Percentiles rank a stretch among this genome's conserved stretches.
These are phyloP conservation scores for Nothophaeocryptopus gaeumannii DNA, from an alignment of 2,329 filamentous ascomycete species.

Conservation along the genomic window DNA sequence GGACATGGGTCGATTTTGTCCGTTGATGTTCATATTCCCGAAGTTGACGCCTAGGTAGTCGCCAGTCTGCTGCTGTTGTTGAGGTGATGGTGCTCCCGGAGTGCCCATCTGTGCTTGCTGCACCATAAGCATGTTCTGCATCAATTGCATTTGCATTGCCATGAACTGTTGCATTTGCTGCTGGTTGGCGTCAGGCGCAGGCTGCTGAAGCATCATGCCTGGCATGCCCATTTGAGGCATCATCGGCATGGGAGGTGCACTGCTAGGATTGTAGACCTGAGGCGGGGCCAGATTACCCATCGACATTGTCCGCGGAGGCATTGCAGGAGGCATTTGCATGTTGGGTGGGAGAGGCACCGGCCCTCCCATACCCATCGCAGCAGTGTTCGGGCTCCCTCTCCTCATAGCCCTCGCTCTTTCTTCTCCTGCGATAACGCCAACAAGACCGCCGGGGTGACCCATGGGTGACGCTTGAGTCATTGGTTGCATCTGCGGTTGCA, in stretches of 20 bases:
- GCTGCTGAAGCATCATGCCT: constrained; percentile 25
- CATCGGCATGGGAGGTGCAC: constrained; percentile 25
- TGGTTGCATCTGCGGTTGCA: constrained; percentile 20
- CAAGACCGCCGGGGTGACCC: constrained; percentile 70
- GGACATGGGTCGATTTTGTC: constrained; percentile 41
- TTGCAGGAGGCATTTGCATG: constrained; percentile 28
- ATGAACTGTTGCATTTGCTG: constrained; percentile 39
- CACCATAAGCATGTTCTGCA: constrained; percentile 41
- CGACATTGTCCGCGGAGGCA: constrained; percentile 33
- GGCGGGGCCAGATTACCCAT: constrained; percentile 33
- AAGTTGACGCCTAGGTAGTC: constrained; percentile 28
- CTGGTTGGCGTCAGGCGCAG: constrained; percentile 22
- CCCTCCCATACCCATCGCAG: constrained; percentile 21
- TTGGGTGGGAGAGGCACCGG: constrained; percentile 31
- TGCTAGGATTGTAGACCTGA: constrained; percentile 26
- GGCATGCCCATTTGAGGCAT: constrained; percentile 30
- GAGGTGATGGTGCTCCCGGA: constrained; percentile 7
- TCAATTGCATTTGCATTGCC: constrained; percentile 40
- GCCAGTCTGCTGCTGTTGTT: constrained; percentile 15
- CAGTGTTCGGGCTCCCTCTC: constrained; percentile 69
- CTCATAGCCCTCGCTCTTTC: constrained; percentile 75
- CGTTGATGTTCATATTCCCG: neutral
- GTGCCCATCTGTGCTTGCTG: constrained; percentile 33
- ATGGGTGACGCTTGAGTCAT: constrained; percentile 17
- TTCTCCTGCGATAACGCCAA: constrained; percentile 84